phyloP scores from a whole-genome alignment of 192 early-diverging fungal genomes.

The Gryganskiella cystojenkinii region DNA sequence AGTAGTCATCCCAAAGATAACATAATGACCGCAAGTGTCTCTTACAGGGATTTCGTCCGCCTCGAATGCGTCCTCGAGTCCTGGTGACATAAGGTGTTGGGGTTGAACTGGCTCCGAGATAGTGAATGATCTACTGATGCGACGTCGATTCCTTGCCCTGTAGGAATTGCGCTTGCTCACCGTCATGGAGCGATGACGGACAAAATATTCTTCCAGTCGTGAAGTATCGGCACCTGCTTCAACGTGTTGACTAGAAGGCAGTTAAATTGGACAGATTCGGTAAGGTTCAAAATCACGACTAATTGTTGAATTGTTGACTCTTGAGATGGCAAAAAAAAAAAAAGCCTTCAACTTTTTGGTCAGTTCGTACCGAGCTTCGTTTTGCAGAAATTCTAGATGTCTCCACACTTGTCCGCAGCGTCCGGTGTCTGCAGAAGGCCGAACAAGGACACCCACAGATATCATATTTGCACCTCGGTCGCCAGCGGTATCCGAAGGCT shows the following conservation, averaged over 20 bases:
- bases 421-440: constrained; percentile 51
- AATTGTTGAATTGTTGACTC: not conserved
- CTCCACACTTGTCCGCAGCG: constrained; percentile 62
- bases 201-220: constrained; percentile 23
- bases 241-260: not conserved
- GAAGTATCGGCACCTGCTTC: constrained; percentile 9
- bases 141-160: constrained; percentile 16
- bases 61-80: constrained; percentile 3
- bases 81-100: not conserved
- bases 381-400: constrained; percentile 55
- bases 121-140: constrained; percentile 47
- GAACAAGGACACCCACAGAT: constrained; percentile 60
- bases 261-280: too few species aligned
- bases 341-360: too few species aligned
- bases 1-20: too few species aligned
- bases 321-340: not conserved
- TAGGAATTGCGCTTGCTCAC: constrained; percentile 29
- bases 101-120: constrained; percentile 29
- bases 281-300: too few species aligned
- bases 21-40: too few species aligned
- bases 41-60: constrained; percentile 34
- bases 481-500: constrained; percentile 28
- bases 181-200: not conserved
- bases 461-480: constrained; percentile 67
- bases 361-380: constrained; percentile 51